Conservation (phyloP, 768 basidiomycete species). For the Naganishia friedmannii region DNA sequence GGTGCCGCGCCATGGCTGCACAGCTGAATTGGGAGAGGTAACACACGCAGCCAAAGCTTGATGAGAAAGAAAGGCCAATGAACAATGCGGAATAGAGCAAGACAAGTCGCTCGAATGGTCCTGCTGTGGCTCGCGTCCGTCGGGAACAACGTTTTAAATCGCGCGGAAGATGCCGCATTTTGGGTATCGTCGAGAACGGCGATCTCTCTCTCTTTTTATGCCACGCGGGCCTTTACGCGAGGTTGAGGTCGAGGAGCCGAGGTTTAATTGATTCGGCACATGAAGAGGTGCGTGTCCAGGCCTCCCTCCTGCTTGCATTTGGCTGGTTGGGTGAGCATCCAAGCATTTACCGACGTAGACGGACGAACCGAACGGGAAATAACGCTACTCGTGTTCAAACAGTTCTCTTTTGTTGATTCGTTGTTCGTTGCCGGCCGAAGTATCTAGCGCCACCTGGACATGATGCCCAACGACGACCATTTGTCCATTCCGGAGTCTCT, state of each 20-base stretch:
- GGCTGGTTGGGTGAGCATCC: too few species aligned
- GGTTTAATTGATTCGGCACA: not conserved
- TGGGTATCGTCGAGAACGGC: not conserved
- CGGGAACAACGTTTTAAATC: too few species aligned
- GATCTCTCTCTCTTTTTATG: too few species aligned
- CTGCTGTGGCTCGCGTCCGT: too few species aligned
- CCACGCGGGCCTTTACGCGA: constrained; percentile 6
- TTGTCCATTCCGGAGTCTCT: too few species aligned
- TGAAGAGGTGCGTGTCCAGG: not conserved
- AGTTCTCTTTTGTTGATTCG: too few species aligned
- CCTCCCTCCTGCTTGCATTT: not conserved
- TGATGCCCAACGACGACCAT: too few species aligned
- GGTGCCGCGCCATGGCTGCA: too few species aligned
- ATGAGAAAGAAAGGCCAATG: not conserved
- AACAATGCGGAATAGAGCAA: not conserved
- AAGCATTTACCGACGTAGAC: too few species aligned
- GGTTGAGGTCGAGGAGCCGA: not conserved
- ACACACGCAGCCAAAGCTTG: too few species aligned
- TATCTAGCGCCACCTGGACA: too few species aligned
- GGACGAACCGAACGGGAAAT: constrained; percentile 5
- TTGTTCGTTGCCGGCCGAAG: not conserved
- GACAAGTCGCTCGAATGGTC: not conserved
- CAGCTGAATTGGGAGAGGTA: too few species aligned
- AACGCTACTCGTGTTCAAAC: not conserved
- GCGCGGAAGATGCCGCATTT: not conserved